phyloP scores from a whole-genome alignment of 768 basidiomycete species.

The Termitomyces sp. region DNA sequence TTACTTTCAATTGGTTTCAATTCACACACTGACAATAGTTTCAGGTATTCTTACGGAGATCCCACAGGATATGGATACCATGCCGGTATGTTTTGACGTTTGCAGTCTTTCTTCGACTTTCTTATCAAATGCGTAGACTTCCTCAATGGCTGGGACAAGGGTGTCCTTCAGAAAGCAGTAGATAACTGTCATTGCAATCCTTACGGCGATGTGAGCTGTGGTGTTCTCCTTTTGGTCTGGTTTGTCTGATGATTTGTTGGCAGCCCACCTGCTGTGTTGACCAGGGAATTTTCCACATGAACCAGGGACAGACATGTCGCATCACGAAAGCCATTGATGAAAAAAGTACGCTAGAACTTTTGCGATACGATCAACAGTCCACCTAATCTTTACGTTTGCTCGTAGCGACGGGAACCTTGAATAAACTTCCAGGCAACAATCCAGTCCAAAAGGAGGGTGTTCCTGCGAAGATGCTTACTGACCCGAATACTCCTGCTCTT shows the following conservation, averaged over 20 bases:
- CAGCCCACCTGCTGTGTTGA: conserved; percentile 41
- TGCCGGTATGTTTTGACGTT: conserved; percentile 32
- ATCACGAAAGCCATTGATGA: conserved; percentile 46
- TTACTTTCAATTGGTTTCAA: conserved; percentile 9
- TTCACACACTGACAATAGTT: background rate
- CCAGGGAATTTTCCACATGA: conserved; percentile 39
- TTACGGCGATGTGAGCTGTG: conserved; percentile 35
- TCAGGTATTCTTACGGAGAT: conserved; percentile 50
- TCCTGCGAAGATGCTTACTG: conserved; percentile 27
- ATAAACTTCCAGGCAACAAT: conserved; percentile 49
- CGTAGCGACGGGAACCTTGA: conserved; percentile 41
- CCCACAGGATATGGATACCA: conserved; percentile 60
- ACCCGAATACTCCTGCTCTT: conserved; percentile 31
- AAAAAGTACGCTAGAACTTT: conserved; percentile 27
- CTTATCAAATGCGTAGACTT: conserved; percentile 31
- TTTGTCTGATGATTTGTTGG: background rate
- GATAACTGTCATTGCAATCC: conserved; percentile 45
- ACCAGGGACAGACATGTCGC: conserved; percentile 33
- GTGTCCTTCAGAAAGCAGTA: conserved; percentile 50
- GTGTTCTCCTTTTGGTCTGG: background rate
- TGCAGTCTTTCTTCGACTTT: background rate
- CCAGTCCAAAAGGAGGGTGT: conserved; percentile 37
- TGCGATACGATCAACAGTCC: background rate
- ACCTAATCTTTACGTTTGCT: conserved; percentile 1
- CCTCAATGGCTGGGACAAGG: conserved; percentile 57